These are phyloP conservation scores for Fraxinus quadrangulata DNA, from an alignment of 257 asterid species.

Conservation along the genomic window DNA sequence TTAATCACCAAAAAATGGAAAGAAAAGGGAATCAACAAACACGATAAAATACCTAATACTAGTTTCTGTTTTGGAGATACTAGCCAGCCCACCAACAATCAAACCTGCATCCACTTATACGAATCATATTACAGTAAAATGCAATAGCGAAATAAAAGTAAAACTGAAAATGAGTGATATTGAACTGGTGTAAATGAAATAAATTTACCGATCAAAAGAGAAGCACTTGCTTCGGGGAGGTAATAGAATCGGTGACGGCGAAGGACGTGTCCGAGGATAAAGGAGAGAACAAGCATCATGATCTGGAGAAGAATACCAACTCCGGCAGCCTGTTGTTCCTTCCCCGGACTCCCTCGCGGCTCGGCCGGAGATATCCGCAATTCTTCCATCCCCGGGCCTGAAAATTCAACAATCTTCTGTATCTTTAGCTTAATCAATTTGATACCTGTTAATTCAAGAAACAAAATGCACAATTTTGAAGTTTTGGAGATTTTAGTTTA, in stretches of 20 bases:
- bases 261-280: constrained; percentile 94
- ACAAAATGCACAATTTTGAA: constrained; percentile 10
- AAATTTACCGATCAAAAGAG: constrained; percentile 85
- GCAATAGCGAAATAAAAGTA: constrained; percentile 11
- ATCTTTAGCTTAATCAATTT: constrained; percentile 7
- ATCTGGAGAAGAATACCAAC: constrained; percentile 98
- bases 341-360: constrained; percentile 76
- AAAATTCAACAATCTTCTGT: not conserved
- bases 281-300: constrained; percentile 98
- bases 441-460: not conserved
- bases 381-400: constrained; percentile 59
- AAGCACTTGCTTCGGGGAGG: constrained; percentile 99
- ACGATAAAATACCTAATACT: constrained; percentile 63
- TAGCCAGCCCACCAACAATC: constrained; percentile 90
- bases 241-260: constrained; percentile 94
- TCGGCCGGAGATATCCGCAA: constrained; percentile 79
- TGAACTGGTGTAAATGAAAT: not conserved
- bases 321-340: constrained; percentile 98
- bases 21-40: not conserved
- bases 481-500: constrained; percentile 26
- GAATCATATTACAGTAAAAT: constrained; percentile 24
- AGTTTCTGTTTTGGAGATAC: constrained; percentile 78
- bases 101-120: constrained; percentile 59
- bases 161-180: not conserved
- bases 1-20: not conserved